phyloP scores from a whole-genome alignment of 2,329 filamentous ascomycete genomes.

The Aplosporella prunicola region DNA sequence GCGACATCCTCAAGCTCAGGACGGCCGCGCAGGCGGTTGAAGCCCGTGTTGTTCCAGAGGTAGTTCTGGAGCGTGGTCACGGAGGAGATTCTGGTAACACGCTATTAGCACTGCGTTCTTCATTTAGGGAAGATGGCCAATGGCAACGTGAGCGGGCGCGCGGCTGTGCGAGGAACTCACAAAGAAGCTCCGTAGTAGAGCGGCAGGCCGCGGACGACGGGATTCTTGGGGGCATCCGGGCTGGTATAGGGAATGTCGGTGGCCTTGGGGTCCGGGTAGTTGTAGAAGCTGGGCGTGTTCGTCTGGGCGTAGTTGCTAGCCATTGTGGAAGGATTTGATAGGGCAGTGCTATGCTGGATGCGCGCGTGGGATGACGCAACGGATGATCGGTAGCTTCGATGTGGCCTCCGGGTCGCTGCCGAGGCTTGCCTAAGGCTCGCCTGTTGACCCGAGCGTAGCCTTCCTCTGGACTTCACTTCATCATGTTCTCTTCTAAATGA shows the following conservation, averaged over 20 bases:
- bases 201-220: conserved; percentile 56
- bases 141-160: no score
- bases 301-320: not conserved
- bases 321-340: not conserved
- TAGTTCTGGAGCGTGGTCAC: conserved; percentile 52
- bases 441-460: not conserved
- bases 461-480: not conserved
- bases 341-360: no score
- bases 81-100: conserved; percentile 46
- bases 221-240: conserved; percentile 46
- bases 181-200: conserved; percentile 53
- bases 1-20: conserved; percentile 45
- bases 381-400: no score
- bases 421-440: not conserved
- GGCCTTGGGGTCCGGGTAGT: conserved; percentile 26
- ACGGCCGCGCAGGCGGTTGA: conserved; percentile 47
- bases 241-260: conserved; percentile 25
- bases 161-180: conserved; percentile 35
- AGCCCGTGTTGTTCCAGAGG: conserved; percentile 65
- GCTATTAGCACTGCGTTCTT: conserved; percentile 5
- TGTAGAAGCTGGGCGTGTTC: conserved; percentile 14
- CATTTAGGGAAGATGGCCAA: not conserved
- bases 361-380: no score
- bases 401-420: no score
- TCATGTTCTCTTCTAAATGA: no score